Base-by-base conservation (phyloP, 495 filamentous ascomycete species). In the Penicillium roqueforti region DNA sequence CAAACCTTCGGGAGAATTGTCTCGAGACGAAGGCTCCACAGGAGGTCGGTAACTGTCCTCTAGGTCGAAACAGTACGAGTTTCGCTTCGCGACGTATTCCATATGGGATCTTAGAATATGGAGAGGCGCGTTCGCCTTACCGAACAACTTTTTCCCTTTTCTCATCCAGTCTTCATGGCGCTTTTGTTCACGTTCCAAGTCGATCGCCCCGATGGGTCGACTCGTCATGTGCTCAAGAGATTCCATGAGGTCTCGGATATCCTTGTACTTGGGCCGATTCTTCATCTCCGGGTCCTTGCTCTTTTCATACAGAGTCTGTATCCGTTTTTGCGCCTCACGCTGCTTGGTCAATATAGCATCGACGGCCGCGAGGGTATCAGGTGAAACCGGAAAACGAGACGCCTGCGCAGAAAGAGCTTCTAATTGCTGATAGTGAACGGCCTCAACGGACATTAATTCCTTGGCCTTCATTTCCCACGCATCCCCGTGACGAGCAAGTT, bases 151-250 rank as follows among this genome's bases (percentile, higher is more conserved):
- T 73, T 99, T 99, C 26, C 93, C 93, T 60, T 91, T 89, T 38
- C 93, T 78, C 93, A 99, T 99, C 93, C 93, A 99, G 67, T 99
- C 95, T 61, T 97, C 93, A 59, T 99, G 93, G 11, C 89, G 85
- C 65, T 92, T 95, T 67, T 95, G 89, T 65, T 97, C 90, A 59
- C 89, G 90, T 64, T 99, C 93, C 20, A 99, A 78, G 67, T 99
- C 93, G 41, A 95, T 78, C 0, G 92, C 95, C 4, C 93, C 93
- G 25, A 77, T 79, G 0, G 93, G 93, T 62, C 96, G 95, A 62
- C 91, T 95, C 55, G 93, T 92, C 10, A 97, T 77, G 49, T 92
- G 88, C 55, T 87, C 84, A 14, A 99, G 71, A 46, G 86, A 85
- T 62, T 93, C 90, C 72, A 92, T 88, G 13, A 96, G 83, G 36